Evolutionary conservation across 1,139 yeast species (phyloP).

Genomic region (Geotrichum citri-aurantii): DNA sequence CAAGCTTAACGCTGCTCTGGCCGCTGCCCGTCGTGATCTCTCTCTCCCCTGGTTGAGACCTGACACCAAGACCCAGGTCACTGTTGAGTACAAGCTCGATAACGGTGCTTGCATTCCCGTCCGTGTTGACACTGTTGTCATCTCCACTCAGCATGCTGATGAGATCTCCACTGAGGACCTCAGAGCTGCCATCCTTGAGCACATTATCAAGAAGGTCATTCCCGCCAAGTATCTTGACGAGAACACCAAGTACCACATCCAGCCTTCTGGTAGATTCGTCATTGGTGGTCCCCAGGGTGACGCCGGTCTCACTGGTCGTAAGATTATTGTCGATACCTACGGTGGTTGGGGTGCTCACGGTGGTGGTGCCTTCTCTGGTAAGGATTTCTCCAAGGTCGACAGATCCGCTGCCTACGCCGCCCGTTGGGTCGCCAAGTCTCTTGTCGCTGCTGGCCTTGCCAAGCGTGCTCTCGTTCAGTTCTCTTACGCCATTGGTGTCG

Average conservation of each 20-base stretch:
- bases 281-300: conserved; percentile 99
- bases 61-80: conserved; percentile 98
- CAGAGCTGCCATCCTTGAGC: conserved; percentile 67
- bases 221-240: conserved; percentile 89
- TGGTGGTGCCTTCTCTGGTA: conserved; percentile 99
- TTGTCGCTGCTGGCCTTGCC: conserved; percentile 90
- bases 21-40: conserved; percentile 96
- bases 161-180: conserved; percentile 89
- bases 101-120: conserved; percentile 92
- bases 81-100: conserved; percentile 90
- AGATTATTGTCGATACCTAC: conserved; percentile 98
- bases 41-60: conserved; percentile 96
- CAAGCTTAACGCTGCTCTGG: conserved; percentile 93
- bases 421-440: conserved; percentile 99
- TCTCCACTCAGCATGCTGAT: conserved; percentile 97
- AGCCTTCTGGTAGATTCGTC: conserved; percentile 99
- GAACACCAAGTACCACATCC: conserved; percentile 94
- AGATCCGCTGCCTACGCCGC: conserved; percentile 99
- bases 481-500: conserved; percentile 99
- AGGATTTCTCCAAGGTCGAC: conserved; percentile 99
- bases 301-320: conserved; percentile 99
- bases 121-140: conserved; percentile 96
- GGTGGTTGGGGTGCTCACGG: conserved; percentile 99
- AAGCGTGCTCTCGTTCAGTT: conserved; percentile 97
- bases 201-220: conserved; percentile 85